phyloP scores from a whole-genome alignment of 345 rosid genomes.

The Syzygium aromaticum region DNA sequence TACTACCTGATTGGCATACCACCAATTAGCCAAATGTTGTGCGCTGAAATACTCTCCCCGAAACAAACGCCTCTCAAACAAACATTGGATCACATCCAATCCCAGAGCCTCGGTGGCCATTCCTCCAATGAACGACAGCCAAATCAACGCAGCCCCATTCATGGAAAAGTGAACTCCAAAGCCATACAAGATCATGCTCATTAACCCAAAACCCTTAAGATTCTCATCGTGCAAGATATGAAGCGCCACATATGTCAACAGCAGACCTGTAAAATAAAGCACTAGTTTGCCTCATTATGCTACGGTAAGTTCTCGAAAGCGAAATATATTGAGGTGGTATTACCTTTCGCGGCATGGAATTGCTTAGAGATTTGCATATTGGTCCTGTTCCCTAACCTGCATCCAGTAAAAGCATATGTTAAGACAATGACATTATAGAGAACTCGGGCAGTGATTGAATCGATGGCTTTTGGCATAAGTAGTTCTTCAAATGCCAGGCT shows the following conservation, averaged over 20 bases:
- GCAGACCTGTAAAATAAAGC: too few species aligned
- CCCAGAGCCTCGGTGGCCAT: neutral
- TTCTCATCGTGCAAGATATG: neutral
- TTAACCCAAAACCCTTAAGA: too few species aligned
- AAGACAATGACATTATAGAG: neutral
- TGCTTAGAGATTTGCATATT: neutral
- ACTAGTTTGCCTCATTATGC: accelerated
- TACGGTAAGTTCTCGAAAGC: neutral
- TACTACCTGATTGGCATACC: neutral
- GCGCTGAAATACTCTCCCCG: neutral
- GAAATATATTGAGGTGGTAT: neutral
- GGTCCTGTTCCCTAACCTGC: neutral
- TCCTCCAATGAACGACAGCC: neutral
- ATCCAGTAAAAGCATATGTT: neutral
- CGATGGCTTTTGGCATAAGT: neutral
- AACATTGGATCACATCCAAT: neutral
- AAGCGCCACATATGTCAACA: neutral
- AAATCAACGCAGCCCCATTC: neutral
- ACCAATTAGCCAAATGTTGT: neutral
- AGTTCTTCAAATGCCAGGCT: neutral
- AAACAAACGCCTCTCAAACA: neutral
- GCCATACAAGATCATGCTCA: neutral
- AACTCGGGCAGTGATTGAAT: neutral
- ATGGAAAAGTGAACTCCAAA: neutral
- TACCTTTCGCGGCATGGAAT: neutral